These are phyloP conservation scores for Cyberlindnera euphorbiae DNA, from an alignment of 805 yeast species.

Conservation along the genomic window DNA sequence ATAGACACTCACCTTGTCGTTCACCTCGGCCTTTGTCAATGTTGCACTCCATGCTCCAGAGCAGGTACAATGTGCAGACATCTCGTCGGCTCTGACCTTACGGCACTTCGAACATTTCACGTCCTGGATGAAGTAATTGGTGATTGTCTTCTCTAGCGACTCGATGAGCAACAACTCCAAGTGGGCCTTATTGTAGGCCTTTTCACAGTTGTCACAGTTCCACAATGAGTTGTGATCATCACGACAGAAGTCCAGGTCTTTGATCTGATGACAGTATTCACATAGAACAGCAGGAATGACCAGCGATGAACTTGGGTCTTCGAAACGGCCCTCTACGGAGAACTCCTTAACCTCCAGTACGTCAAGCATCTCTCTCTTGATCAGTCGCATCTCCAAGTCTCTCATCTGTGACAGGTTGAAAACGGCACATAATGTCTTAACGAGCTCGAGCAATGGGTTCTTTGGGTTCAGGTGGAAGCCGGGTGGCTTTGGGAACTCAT, in stretches of 20 bases:
- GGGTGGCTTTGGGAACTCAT: constrained; percentile 68
- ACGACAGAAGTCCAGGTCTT: constrained; percentile 80
- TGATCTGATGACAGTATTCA: constrained; percentile 66
- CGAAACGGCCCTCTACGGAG: constrained; percentile 65
- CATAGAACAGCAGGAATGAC: constrained; percentile 68
- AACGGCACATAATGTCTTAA: constrained; percentile 70
- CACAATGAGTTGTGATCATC: constrained; percentile 47
- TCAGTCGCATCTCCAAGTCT: constrained; percentile 64
- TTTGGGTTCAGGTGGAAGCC: constrained; percentile 58
- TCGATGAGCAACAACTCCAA: constrained; percentile 78
- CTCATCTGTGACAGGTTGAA: constrained; percentile 61
- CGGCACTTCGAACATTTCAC: constrained; percentile 75
- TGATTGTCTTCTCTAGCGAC: constrained; percentile 49
- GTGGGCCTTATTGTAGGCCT: constrained; percentile 56
- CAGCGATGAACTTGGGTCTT: constrained; percentile 70
- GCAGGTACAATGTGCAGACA: constrained; percentile 76
- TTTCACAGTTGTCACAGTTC: constrained; percentile 64
- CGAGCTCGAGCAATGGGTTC: constrained; percentile 77
- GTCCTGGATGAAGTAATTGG: constrained; percentile 75
- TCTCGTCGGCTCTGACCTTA: constrained; percentile 56
- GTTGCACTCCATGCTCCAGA: constrained; percentile 82
- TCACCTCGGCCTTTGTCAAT: constrained; percentile 39
- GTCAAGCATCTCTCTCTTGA: constrained; percentile 69
- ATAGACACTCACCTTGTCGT: constrained; percentile 43
- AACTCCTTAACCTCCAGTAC: constrained; percentile 83